Evolutionary conservation across 2,329 filamentous ascomycete genomes (phyloP).

Genomic region (Aspergillus tubingensis): DNA sequence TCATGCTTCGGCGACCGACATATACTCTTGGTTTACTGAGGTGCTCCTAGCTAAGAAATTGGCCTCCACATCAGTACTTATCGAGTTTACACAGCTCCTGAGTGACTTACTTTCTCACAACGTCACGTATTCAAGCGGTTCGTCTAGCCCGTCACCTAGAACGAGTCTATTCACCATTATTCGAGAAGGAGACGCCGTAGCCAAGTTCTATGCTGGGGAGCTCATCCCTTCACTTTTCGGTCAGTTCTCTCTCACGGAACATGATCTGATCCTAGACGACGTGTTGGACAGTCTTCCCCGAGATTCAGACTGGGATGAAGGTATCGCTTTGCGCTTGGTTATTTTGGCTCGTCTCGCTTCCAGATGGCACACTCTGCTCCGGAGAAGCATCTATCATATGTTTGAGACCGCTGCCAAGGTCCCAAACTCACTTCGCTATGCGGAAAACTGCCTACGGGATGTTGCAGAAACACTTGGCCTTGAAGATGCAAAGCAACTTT

Average conservation of each 20-base stretch:
- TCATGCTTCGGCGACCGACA: conserved; percentile 66
- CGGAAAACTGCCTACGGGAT: conserved; percentile 67
- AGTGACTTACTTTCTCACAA: conserved; percentile 68
- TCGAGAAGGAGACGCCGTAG: conserved; percentile 62
- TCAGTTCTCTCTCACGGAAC: conserved; percentile 76
- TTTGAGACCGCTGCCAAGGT: conserved; percentile 86
- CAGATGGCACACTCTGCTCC: conserved; percentile 80
- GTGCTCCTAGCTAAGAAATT: conserved; percentile 66
- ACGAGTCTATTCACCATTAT: conserved; percentile 76
- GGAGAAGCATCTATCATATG: conserved; percentile 87
- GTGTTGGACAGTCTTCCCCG: conserved; percentile 76
- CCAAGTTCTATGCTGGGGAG: conserved; percentile 74
- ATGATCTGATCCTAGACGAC: conserved; percentile 82
- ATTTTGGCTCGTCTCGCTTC: conserved; percentile 76
- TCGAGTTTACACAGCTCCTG: conserved; percentile 67
- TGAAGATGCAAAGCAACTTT: conserved; percentile 68
- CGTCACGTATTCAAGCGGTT: conserved; percentile 65
- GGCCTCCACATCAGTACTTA: conserved; percentile 69
- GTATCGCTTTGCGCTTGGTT: conserved; percentile 79
- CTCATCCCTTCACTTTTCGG: conserved; percentile 74
- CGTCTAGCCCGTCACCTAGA: conserved; percentile 63
- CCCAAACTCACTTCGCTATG: conserved; percentile 65
- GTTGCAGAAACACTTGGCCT: conserved; percentile 69
- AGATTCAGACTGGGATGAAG: conserved; percentile 71
- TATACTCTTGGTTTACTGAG: conserved; percentile 77